A percentile compares a stretch with the other conserved stretches of the same genome.
These are phyloP conservation scores for Sindora glabra DNA, from an alignment of 306 rosid species.

Conservation along the genomic window DNA sequence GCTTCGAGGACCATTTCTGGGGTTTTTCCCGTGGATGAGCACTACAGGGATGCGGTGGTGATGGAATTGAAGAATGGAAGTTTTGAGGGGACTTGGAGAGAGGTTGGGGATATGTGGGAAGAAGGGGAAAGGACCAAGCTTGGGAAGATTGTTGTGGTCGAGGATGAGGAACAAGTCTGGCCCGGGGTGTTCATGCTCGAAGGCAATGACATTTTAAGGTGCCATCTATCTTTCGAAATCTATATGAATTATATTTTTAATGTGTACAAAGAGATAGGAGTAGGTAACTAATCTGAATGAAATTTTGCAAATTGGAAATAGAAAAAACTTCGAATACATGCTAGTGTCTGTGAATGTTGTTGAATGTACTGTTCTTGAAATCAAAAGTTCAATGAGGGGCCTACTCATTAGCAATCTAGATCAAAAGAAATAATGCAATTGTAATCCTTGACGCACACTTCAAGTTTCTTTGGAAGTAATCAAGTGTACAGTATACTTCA, in stretches of 20 bases:
- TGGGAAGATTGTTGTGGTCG: conserved; percentile 64
- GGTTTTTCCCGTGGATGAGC: conserved; percentile 80
- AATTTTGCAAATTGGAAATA: background rate
- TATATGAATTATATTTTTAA: no score
- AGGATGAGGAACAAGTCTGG: conserved; percentile 18
- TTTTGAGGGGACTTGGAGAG: conserved; percentile 51
- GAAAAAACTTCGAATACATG: background rate
- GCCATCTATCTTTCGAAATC: no score
- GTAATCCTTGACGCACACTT: background rate
- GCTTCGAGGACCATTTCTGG: conserved; percentile 66
- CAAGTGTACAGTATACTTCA: background rate
- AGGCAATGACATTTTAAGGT: conserved; percentile 66
- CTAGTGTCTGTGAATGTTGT: no score
- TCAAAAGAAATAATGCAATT: background rate
- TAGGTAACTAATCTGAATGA: no score
- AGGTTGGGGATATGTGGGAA: conserved; percentile 67
- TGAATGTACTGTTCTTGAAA: background rate
- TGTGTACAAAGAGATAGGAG: background rate
- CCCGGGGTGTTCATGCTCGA: conserved; percentile 76
- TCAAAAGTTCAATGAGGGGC: background rate
- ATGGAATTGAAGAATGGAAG: conserved; percentile 41
- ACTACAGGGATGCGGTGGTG: conserved; percentile 53
- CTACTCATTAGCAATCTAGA: background rate
- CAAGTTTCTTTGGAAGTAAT: background rate
- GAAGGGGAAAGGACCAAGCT: conserved; percentile 47